Base-by-base conservation (phyloP, 306 rosid species). In the Adenanthera pavonina region DNA sequence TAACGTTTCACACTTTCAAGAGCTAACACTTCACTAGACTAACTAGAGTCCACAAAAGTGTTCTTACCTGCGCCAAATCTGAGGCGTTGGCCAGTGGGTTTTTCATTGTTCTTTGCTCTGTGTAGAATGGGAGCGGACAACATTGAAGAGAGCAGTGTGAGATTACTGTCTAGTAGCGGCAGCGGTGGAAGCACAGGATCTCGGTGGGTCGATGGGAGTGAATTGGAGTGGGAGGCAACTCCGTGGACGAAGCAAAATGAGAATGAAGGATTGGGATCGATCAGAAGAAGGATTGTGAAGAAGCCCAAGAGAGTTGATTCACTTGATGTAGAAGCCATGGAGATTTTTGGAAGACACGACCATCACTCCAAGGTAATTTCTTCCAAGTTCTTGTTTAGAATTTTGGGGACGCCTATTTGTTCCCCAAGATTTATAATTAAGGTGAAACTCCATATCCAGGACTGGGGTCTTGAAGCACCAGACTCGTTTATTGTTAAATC, bases 151-250 rank as follows among this genome's bases (percentile, higher is more conserved):
- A 81, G 79, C 40, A 88, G 88, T 54, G 88, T 41, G 77, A 85
- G 91, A 70, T 72, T 87, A 83, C 34, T 68, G 82, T n/a, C 15
- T 12, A 38, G 35, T 68, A 46, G 56, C 15, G 73, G 82, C 16
- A 80, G 81, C 17, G 70, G 84, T 1, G 79, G 86, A 41, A 78
- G 87, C 40, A 84, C 72, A 44, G 97, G 86, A 48, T 86, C 82
- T 16, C 81, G 92, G 83, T 92, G 97, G 97, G 97, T 90, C 16
- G 91, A 92, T 74, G 94, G 97, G 20, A 90, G 84, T 73, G 91
- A 92, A 76, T 86, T 92, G 83, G 91, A 90, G 35, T 75, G 87
- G 53, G 97, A 92, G 71, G 71, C 74, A 17, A 84, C 80, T 68
- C 84, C 87, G 6, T 62, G 82, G 86, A 77, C 88, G 54, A 60